Evolutionary conservation across 352 stramenopile genomes (phyloP), one percentile per base, ranked within the genome.

Genomic region (Phytophthora boehmeriae): DNA sequence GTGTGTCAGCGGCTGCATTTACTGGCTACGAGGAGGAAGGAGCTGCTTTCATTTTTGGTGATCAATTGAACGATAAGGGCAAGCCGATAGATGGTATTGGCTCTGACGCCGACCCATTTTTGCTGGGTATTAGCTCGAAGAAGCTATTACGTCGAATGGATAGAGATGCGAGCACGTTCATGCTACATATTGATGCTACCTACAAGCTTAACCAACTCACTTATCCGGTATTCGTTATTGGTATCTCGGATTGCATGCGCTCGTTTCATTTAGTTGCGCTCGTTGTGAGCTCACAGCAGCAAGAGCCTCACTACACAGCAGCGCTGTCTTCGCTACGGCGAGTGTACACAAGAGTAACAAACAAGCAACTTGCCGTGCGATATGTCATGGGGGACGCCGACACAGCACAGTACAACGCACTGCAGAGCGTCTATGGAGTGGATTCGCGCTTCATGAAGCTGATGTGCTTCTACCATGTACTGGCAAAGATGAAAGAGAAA

Each of bases 81-180:
- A 2, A 39, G 14, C 14, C 53, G 14, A 28, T 16, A 38, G 48
- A 10, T 8, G 34, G 5, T 54, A 42, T n/a, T 11, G 62, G 46
- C 52, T 63, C 44, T 32, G 42, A 36, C 63, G 9, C 3, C 19
- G 39, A 25, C 25, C 39, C 39, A 17, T 25, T 45, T 25, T 13
- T 45, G 8, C 2, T 45, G 27, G 39, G 16, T 5, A 25, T 45
- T 2, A 20, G n/a, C n/a, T 45, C n/a, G 39, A 45, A 20, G 14
- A 2, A 10, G 5, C 35, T 54, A 13, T 8, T 54, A 25, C 32
- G 25, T 25, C 6, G 46, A 42, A 9, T 36, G 8, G 4, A 54
- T 41, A 13, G n/a, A 10, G 46, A 34, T 19, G 4, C 23, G 5
- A 13, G 3, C 16, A 6, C 39, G 2, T 45, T 25, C 9, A 10